A percentile compares a stretch with the other conserved stretches of the same genome.
These are phyloP conservation scores for Actinomucor elegans DNA, from an alignment of 371 early-diverging fungal genomes.

Conservation along the genomic window DNA sequence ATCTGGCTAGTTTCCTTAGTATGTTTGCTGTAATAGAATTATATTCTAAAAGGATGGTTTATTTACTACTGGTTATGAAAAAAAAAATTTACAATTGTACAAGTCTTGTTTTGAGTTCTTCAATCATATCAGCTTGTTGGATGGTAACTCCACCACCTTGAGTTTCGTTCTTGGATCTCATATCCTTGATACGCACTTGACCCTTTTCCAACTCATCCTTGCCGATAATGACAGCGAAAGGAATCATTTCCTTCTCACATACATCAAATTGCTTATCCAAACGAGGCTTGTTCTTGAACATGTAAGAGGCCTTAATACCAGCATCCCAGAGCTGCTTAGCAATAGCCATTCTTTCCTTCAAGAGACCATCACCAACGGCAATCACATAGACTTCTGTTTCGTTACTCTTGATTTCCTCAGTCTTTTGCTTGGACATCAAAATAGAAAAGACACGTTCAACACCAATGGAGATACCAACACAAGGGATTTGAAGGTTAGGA, in stretches of 20 bases:
- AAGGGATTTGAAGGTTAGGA: slow-evolving; percentile 83
- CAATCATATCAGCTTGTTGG: slow-evolving; percentile 63
- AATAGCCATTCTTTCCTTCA: slow-evolving; percentile 91
- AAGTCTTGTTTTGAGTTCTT: slow-evolving; percentile 54
- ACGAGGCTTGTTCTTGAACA: slow-evolving; percentile 92
- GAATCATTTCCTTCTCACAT: slow-evolving; percentile 88
- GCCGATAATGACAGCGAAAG: slow-evolving; percentile 88
- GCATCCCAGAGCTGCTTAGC: slow-evolving; percentile 88
- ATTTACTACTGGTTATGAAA: no score
- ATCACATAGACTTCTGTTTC: slow-evolving; percentile 90
- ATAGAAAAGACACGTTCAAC: slow-evolving; percentile 97
- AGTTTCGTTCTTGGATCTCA: slow-evolving; percentile 64
- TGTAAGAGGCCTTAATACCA: slow-evolving; percentile 78
- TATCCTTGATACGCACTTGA: slow-evolving; percentile 85
- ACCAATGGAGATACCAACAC: slow-evolving; percentile 98
- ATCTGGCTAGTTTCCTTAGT: no score
- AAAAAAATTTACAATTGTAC: slow-evolving; percentile 14
- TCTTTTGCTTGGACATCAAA: slow-evolving; percentile 63
- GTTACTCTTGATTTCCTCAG: slow-evolving; percentile 73
- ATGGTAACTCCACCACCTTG: slow-evolving; percentile 66
- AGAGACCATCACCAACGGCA: slow-evolving; percentile 81
- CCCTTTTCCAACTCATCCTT: slow-evolving; percentile 79
- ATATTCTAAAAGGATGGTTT: no score
- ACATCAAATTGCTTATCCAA: slow-evolving; percentile 77
- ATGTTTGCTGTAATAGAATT: no score